Evolutionary conservation across 805 yeast species (phyloP), one percentile per base, ranked within the genome.

Genomic region (Danielozyma ontarioensis): DNA sequence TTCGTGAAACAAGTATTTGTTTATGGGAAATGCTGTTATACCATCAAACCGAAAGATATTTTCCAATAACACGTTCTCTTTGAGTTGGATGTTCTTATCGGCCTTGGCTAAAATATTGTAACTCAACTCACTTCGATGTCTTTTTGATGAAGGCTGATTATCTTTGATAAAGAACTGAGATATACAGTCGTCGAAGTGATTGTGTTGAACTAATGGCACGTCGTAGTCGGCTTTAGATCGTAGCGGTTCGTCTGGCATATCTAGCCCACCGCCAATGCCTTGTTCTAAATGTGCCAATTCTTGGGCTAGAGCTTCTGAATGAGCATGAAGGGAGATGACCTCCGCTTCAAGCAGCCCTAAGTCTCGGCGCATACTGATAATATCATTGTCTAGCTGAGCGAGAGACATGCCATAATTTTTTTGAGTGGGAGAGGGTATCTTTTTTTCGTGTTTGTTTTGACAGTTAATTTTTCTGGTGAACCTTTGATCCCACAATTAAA

Each of bases 21-120:
- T 70, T 27, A 75, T 58, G 1, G 77, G 75, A 34, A 75, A 75
- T 0, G 70, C 70, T 0, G 80, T 74, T 19, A 70, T 45, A 2
- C 79, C 78, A 5, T 64, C 70, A 36, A 74, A 45, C 33, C 81
- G 45, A 35, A 59, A 62, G 13, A 72, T 51, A 40, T 72, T 74
- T 38, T 75, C 81, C 28, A 60, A 45, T 28, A 64, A 51, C 25
- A 70, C 62, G 29, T 57, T 56, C 10, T 61, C 61, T 19, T 49
- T 41, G 21, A 48, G 15, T 17, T 50, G 22, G 8, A 19, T 10
- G 22, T 6, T 10, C 8, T 19, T 6, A 10, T 19, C 22, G 8
- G 22, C 10, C 8, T 10, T 6, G 22, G 22, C 6, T 12, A 25
- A 6, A 13, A 25, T 10, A 4, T 4, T 13, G 17, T 13, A 5